Conservation (phyloP, 768 basidiomycete genomes). For the Trametes punicea region DNA sequence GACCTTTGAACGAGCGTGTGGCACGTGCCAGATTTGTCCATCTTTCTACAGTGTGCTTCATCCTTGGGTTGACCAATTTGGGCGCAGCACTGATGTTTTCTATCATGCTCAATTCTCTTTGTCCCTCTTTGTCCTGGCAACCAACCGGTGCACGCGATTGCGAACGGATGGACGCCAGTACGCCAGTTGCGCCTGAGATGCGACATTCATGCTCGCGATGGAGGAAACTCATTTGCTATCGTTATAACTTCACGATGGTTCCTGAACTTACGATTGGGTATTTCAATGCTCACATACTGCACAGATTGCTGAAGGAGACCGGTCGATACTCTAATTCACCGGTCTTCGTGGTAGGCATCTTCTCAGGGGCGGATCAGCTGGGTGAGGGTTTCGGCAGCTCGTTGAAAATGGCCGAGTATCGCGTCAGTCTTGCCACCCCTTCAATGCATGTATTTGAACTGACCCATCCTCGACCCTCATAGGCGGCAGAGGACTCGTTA, state of each 20-base stretch:
- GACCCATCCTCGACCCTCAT: background rate
- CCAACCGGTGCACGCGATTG: too few species aligned
- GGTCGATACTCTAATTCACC: conserved; percentile 90
- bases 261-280: background rate
- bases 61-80: too few species aligned
- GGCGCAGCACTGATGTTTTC: too few species aligned
- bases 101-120: too few species aligned
- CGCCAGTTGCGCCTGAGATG: too few species aligned
- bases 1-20: too few species aligned
- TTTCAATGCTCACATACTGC: background rate
- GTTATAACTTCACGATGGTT: background rate
- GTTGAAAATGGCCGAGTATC: conserved; percentile 90
- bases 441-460: background rate
- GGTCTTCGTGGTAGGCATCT: conserved; percentile 95
- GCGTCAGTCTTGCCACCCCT: conserved; percentile 46
- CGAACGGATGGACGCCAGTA: too few species aligned
- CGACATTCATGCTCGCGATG: too few species aligned
- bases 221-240: too few species aligned
- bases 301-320: conserved; percentile 85
- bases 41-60: too few species aligned
- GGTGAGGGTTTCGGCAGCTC: conserved; percentile 95
- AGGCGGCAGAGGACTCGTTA: conserved; percentile 87
- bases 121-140: too few species aligned
- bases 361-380: conserved; percentile 75
- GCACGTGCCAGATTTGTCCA: too few species aligned